phyloP scores from a whole-genome alignment of 2,329 filamentous ascomycete species.

The Pseudogymnoascus verrucosus region DNA sequence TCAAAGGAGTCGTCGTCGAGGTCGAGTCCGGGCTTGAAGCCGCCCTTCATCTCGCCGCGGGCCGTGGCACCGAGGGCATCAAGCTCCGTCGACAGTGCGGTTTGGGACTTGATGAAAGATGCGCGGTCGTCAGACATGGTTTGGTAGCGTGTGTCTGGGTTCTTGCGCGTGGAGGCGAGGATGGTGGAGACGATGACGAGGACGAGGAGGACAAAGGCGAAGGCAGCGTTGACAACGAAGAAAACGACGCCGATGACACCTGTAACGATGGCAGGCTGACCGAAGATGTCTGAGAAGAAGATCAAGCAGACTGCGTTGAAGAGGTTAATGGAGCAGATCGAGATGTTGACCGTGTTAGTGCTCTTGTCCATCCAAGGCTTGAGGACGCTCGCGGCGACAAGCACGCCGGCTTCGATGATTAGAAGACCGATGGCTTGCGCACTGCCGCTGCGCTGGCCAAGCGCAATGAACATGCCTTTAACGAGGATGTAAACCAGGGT shows the following conservation, averaged over 20 bases:
- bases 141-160: constrained; percentile 90
- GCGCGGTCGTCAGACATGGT: constrained; percentile 94
- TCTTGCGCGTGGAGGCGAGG: constrained; percentile 82
- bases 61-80: constrained; percentile 88
- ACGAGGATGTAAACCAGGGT: constrained; percentile 70
- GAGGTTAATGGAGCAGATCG: constrained; percentile 84
- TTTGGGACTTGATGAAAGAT: constrained; percentile 95
- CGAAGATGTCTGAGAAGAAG: constrained; percentile 81
- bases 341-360: constrained; percentile 93
- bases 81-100: constrained; percentile 60
- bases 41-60: constrained; percentile 64
- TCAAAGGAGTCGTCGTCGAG: constrained; percentile 65
- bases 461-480: constrained; percentile 83
- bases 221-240: constrained; percentile 79
- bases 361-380: constrained; percentile 99
- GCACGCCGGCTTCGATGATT: constrained; percentile 69
- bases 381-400: constrained; percentile 71
- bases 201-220: constrained; percentile 73
- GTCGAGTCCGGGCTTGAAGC: constrained; percentile 50
- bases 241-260: constrained; percentile 85
- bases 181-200: constrained; percentile 70
- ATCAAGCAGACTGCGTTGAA: constrained; percentile 83
- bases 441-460: constrained; percentile 62
- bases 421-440: constrained; percentile 77
- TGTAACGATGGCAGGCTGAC: constrained; percentile 71